These are phyloP conservation scores for Populus davidiana DNA, from an alignment of 345 rosid genomes.

Conservation along the genomic window DNA sequence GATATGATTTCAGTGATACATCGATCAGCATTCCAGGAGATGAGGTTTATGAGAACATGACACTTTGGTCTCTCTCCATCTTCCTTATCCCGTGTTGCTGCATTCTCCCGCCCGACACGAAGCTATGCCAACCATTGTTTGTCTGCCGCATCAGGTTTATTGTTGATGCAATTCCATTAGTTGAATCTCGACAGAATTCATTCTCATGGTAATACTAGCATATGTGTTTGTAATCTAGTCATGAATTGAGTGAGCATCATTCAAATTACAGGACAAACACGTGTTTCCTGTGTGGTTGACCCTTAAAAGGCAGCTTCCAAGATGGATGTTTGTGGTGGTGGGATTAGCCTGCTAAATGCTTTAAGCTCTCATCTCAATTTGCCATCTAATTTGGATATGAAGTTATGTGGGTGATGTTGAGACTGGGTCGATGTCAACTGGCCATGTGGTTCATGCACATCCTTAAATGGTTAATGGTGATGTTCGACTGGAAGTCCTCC, in stretches of 20 bases:
- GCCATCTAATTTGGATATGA: too few species aligned
- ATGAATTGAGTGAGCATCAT: not conserved
- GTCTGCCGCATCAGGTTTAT: not conserved
- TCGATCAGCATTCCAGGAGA: too few species aligned
- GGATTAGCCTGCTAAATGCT: too few species aligned
- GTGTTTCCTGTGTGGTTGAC: not conserved
- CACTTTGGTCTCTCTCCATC: not conserved
- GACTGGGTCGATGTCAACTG: too few species aligned
- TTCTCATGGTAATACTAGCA: not conserved
- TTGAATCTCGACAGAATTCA: not conserved
- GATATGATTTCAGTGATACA: not conserved
- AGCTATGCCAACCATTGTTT: not conserved
- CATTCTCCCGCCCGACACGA: not conserved
- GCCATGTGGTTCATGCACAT: too few species aligned
- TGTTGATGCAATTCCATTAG: not conserved
- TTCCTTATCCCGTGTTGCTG: not conserved
- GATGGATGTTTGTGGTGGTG: not conserved
- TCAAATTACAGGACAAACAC: not conserved
- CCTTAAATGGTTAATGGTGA: too few species aligned
- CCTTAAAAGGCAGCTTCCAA: not conserved
- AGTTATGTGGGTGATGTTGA: too few species aligned
- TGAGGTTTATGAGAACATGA: not conserved
- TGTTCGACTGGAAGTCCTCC: too few species aligned
- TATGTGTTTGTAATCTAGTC: not conserved
- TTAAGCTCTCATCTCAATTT: too few species aligned